A percentile compares a stretch with the other conserved stretches of the same genome.
These are phyloP conservation scores for Ramalina peruviana DNA, from an alignment of 495 filamentous ascomycete species.

Conservation along the genomic window DNA sequence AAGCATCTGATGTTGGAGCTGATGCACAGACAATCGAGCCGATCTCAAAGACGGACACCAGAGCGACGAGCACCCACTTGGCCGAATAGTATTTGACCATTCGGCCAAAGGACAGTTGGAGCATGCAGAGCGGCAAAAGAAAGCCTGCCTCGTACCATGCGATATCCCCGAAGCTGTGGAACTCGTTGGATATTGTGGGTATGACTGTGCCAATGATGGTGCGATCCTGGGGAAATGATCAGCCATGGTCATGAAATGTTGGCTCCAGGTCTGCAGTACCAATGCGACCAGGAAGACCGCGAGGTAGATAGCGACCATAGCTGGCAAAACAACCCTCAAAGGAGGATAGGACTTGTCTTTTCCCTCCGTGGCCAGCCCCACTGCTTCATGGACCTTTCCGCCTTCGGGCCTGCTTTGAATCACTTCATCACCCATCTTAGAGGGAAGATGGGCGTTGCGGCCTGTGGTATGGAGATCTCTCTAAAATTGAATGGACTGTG, in stretches of 20 bases:
- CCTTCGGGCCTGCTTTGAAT: too few species aligned
- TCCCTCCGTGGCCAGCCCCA: too few species aligned
- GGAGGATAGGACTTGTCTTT: not conserved
- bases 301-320: not conserved
- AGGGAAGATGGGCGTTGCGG: too few species aligned
- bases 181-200: constrained; percentile 30
- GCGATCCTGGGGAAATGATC: constrained; percentile 1
- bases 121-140: constrained; percentile 10
- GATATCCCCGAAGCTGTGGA: constrained; percentile 30
- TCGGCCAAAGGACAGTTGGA: constrained; percentile 12
- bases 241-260: not conserved
- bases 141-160: constrained; percentile 28
- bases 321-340: not conserved
- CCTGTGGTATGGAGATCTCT: not conserved
- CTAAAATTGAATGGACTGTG: not conserved
- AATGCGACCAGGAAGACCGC: not conserved
- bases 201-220: constrained; percentile 32
- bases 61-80: constrained; percentile 13
- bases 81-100: constrained; percentile 9
- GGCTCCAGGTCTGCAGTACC: too few species aligned
- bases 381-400: too few species aligned
- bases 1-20: constrained; percentile 13
- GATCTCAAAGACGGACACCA: constrained; percentile 15
- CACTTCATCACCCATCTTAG: not conserved
- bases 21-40: constrained; percentile 13